Evolutionary conservation across 2,329 filamentous ascomycete species (phyloP).

Genomic region (Fusarium nelsonii): DNA sequence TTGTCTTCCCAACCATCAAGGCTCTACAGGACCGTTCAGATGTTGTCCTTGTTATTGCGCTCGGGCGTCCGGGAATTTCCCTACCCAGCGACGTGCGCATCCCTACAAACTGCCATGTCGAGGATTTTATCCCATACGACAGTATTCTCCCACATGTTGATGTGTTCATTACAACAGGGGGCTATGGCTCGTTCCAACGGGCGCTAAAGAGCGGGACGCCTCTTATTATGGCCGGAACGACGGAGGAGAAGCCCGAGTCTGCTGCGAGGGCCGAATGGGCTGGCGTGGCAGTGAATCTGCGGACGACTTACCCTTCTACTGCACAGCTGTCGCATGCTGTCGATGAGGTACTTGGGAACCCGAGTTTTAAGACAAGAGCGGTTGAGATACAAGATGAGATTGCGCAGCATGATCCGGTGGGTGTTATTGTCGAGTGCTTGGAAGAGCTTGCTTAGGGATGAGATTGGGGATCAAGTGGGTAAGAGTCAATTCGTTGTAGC

Average conservation of each 20-base stretch:
- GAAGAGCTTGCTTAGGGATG: not conserved
- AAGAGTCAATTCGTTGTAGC: no score
- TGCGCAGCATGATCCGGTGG: not conserved
- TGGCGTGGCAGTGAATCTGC: not conserved
- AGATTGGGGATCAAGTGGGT: not conserved
- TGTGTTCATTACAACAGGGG: slow-evolving; percentile 3
- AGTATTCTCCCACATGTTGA: not conserved
- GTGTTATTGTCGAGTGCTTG: not conserved
- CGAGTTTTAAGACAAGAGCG: not conserved
- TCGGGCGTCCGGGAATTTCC: not conserved
- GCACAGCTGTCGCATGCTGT: not conserved
- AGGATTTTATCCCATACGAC: slow-evolving; percentile 8
- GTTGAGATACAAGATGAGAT: slow-evolving; percentile 3
- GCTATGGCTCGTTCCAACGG: not conserved
- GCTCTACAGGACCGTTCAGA: not conserved
- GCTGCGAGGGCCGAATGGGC: slow-evolving; percentile 9
- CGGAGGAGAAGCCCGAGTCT: slow-evolving; percentile 8
- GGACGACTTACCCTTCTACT: slow-evolving; percentile 5
- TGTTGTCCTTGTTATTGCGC: not conserved
- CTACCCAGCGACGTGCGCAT: not conserved
- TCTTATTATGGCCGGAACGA: slow-evolving; percentile 2
- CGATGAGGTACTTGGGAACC: not conserved
- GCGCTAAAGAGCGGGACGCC: slow-evolving; percentile 3
- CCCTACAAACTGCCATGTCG: not conserved
- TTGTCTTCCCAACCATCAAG: not conserved